Percentiles rank a stretch among this genome's conserved stretches.
Evolutionary conservation across 2,329 filamentous ascomycete species (phyloP).

Genomic region (Colletotrichum sp.): DNA sequence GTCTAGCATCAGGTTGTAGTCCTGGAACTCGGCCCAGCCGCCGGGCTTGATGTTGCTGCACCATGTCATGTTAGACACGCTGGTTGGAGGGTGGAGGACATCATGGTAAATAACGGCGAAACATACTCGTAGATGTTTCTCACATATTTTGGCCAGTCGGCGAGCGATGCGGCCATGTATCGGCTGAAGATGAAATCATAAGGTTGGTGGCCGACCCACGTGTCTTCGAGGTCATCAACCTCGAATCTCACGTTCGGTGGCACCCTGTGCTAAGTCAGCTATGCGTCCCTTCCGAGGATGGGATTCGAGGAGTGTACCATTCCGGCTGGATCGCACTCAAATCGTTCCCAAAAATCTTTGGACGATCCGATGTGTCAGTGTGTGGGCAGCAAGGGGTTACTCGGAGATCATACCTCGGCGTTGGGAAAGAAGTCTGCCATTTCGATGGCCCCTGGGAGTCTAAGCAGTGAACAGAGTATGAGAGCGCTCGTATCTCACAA

Average conservation of each 20-base stretch:
- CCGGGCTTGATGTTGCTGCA: background rate
- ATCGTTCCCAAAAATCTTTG: background rate
- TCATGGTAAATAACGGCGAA: too few relatives aligned
- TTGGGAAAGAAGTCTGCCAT: background rate
- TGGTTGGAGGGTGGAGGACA: too few relatives aligned
- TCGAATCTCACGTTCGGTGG: background rate
- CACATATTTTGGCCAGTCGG: background rate
- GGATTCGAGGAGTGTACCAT: background rate
- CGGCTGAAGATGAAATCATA: background rate
- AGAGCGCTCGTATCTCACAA: background rate
- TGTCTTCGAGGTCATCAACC: background rate
- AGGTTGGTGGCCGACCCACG: background rate
- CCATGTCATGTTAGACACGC: background rate
- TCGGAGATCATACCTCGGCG: background rate
- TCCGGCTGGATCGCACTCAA: background rate
- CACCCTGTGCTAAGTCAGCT: background rate
- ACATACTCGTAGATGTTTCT: background rate
- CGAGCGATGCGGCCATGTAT: background rate
- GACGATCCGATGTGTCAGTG: background rate
- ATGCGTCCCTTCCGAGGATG: background rate
- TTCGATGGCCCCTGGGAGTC: background rate
- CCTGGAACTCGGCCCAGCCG: background rate
- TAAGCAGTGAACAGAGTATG: background rate
- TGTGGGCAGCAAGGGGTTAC: fast-evolving
- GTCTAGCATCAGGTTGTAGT: background rate